Evolutionary conservation across 257 asterid genomes (phyloP).

Genomic region (Ilex asprella): DNA sequence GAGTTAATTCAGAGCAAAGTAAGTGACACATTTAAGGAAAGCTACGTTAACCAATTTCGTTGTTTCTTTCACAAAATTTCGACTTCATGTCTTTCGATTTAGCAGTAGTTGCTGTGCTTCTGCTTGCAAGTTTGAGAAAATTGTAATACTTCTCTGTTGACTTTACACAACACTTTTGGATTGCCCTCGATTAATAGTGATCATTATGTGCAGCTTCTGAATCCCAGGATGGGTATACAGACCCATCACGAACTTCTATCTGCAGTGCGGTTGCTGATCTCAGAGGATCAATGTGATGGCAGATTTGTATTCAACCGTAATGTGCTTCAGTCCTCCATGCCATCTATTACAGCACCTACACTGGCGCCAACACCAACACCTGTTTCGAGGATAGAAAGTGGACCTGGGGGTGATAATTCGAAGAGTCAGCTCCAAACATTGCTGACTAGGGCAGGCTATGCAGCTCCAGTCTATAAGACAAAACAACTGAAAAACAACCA

Average conservation of each 20-base stretch:
- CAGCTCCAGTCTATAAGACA: constrained; percentile 62
- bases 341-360: constrained; percentile 22
- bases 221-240: constrained; percentile 66
- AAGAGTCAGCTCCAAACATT: constrained; percentile 86
- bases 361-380: constrained; percentile 17
- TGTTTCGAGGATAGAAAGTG: constrained; percentile 40
- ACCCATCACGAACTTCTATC: constrained; percentile 66
- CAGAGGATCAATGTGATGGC: constrained; percentile 68
- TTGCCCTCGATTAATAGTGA: not conserved
- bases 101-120: not conserved
- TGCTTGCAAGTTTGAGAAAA: not conserved
- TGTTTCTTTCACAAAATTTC: not conserved
- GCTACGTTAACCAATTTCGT: constrained; percentile 3
- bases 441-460: constrained; percentile 79
- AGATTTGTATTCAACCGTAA: constrained; percentile 62
- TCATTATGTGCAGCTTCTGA: constrained; percentile 51
- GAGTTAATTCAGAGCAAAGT: constrained; percentile 75
- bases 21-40: constrained; percentile 21
- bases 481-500: constrained; percentile 52
- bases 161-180: too few relatives aligned
- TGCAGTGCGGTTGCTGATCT: constrained; percentile 65
- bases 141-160: too few relatives aligned
- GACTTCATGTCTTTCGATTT: not conserved
- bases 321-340: constrained; percentile 29
- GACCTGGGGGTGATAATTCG: constrained; percentile 92